Base-by-base conservation (phyloP, 2,329 filamentous ascomycete species). In the Exserohilum rostratum region DNA sequence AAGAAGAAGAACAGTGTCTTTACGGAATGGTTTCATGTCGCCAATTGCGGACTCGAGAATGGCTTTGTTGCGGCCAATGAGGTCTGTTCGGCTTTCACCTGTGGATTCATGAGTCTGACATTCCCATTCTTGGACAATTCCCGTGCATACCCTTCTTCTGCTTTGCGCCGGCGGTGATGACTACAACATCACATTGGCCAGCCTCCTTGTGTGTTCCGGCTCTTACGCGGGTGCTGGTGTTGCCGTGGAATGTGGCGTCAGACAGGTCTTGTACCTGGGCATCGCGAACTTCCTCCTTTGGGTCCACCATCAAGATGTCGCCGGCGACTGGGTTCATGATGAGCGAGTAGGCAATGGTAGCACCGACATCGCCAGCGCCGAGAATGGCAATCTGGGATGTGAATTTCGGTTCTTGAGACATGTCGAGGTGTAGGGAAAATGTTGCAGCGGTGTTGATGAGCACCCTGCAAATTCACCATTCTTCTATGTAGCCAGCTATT, bases 191-290 rank as follows among this genome's bases (percentile, higher is more conserved):
- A 57, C 57, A 62, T 20, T 66, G 62, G 0, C 64, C 64, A 2
- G 64, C 64, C 34, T 66, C 62, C n/a, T 62, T 62, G 49, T 65
- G 64, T 17, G 64, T 66, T 0, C 62, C 64, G 1, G 64, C 51
- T 37, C 64, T 53, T 9, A 66, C 39, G 10, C 57, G 38, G 4
- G 60, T 62, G 20, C 49, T 60, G 0, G 62, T 65, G 44, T 65
- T 60, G 35, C 58, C 60, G 29, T 66, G 62, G 22, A 62, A 65
- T 5, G 64, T 60, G 0, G 60, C 60, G 6, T 62, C 60, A 1
- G 49, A 54, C 10, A 66, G 29, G 29, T 66, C 64, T 10, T 65
- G 62, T 5, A 67, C 48, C 20, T 65, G 64, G 1, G 64, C 60
- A 18, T 67, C 61, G 4, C 64, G 35, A 1, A 67, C 58, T 34